phyloP scores from a whole-genome alignment of 2,329 filamentous ascomycete genomes.

The Aspergillus sp. region DNA sequence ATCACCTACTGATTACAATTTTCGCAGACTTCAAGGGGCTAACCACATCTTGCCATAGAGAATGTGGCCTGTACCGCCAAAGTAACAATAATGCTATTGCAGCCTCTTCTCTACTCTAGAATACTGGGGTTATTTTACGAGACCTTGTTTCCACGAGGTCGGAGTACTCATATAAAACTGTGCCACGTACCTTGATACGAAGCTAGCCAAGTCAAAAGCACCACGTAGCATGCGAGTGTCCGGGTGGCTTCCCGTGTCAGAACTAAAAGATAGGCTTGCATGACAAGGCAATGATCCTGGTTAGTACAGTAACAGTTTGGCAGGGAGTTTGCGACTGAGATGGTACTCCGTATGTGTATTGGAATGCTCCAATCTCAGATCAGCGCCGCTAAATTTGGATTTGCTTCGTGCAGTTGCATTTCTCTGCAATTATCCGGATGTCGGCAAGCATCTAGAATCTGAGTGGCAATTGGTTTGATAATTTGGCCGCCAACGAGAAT shows the following conservation, averaged over 20 bases:
- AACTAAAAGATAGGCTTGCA: conserved; percentile 2
- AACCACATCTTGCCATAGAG: background rate
- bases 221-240: background rate
- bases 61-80: too few species aligned
- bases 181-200: background rate
- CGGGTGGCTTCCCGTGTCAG: conserved; percentile 1
- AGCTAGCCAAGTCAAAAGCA: background rate
- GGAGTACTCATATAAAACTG: background rate
- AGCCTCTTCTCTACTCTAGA: background rate
- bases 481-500: conserved; percentile 7
- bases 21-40: background rate
- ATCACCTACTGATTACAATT: background rate
- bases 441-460: conserved; percentile 3
- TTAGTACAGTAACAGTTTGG: background rate
- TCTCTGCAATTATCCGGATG: background rate
- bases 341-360: background rate
- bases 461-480: conserved; percentile 15
- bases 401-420: too few species aligned
- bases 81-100: background rate
- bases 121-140: background rate
- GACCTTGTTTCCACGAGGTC: too few species aligned
- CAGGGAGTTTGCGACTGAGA: background rate
- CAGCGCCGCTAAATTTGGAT: background rate
- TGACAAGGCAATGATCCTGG: background rate
- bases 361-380: background rate